These are phyloP conservation scores for Phytopythium chamaehyphon DNA, from an alignment of 352 stramenopile genomes.

Conservation along the genomic window DNA sequence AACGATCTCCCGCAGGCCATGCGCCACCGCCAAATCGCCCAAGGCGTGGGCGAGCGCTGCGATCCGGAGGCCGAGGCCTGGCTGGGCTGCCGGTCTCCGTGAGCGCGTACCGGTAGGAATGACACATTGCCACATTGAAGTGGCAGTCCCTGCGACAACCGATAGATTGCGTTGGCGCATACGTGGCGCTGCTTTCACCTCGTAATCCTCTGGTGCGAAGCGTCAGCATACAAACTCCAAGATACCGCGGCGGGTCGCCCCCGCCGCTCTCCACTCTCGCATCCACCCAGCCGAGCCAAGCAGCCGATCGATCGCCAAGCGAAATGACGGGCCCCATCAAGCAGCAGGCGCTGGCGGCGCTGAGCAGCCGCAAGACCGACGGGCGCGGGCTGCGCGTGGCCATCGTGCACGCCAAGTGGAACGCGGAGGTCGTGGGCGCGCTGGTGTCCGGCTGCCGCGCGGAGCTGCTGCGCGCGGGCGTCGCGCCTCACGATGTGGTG, in stretches of 20 bases:
- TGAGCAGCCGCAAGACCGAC: conserved; percentile 79
- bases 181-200: no score
- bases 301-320: not conserved
- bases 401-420: conserved; percentile 87
- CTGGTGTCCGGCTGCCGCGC: conserved; percentile 57
- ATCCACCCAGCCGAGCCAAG: not conserved
- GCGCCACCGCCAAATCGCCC: conserved; percentile 24
- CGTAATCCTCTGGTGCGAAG: no score
- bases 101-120: no score
- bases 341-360: conserved; percentile 63
- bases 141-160: no score
- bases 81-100: conserved; percentile 19
- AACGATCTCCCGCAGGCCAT: conserved; percentile 18
- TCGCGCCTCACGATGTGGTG: conserved; percentile 68
- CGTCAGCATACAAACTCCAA: no score
- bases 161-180: no score
- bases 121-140: no score
- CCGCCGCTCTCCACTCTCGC: no score
- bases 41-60: conserved; percentile 15
- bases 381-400: conserved; percentile 67
- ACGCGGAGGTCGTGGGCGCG: conserved; percentile 73
- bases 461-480: conserved; percentile 60
- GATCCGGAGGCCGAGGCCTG: conserved; percentile 25
- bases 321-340: conserved; percentile 57
- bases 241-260: no score